Percentiles rank a stretch among this genome's conserved stretches.
Conservation (phyloP, 768 basidiomycete species). For the Mycena vitilis region DNA sequence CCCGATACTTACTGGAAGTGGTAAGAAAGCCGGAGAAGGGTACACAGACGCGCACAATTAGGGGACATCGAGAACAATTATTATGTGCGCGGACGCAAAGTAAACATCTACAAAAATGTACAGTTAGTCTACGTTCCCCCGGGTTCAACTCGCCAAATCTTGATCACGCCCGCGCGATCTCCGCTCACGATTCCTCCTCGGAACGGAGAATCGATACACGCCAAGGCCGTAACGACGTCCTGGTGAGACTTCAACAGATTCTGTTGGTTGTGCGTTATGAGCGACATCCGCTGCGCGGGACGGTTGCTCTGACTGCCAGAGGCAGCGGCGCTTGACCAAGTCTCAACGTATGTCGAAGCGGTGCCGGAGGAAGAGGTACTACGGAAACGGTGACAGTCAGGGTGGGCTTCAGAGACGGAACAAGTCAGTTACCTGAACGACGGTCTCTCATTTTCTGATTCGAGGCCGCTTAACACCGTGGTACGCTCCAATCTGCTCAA, state of each 20-base stretch:
- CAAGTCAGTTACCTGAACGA: slow-evolving; percentile 70
- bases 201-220: slow-evolving; percentile 92
- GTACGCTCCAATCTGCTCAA: slow-evolving; percentile 78
- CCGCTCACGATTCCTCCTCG: slow-evolving; percentile 93
- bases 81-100: too few species aligned
- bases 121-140: slow-evolving; percentile 39
- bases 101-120: background rate
- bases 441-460: slow-evolving; percentile 80
- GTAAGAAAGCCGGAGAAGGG: too few species aligned
- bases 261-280: slow-evolving; percentile 87
- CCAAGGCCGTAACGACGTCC: slow-evolving; percentile 88
- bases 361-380: slow-evolving; percentile 56
- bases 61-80: too few species aligned
- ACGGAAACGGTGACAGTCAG: slow-evolving; percentile 4
- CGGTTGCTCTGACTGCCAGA: slow-evolving; percentile 67
- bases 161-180: slow-evolving; percentile 89
- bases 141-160: slow-evolving; percentile 86
- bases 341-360: slow-evolving; percentile 70
- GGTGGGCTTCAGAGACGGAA: background rate
- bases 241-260: slow-evolving; percentile 89
- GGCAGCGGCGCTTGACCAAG: slow-evolving; percentile 62
- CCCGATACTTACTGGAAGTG: too few species aligned
- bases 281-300: slow-evolving; percentile 78
- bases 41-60: too few species aligned
- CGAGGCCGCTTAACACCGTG: slow-evolving; percentile 81